These are phyloP conservation scores for Epichloe aotearoae DNA, from an alignment of 2,329 filamentous ascomycete genomes.

Conservation along the genomic window DNA sequence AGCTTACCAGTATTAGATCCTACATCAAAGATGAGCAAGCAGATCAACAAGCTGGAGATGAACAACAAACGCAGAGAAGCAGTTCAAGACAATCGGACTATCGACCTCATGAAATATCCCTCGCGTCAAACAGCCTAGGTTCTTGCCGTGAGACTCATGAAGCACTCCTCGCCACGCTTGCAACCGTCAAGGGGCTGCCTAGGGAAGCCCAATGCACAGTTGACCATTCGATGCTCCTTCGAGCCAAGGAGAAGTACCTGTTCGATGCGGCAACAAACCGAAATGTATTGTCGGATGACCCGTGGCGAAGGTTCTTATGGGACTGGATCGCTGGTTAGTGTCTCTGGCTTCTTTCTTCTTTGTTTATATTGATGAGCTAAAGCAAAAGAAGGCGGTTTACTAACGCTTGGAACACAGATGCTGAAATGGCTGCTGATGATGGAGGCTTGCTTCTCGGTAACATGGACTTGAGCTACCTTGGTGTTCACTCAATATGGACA, in stretches of 20 bases:
- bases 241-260: slow-evolving; percentile 48
- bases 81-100: slow-evolving; percentile 17
- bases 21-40: slow-evolving; percentile 20
- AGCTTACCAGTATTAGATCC: slow-evolving; percentile 32
- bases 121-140: slow-evolving; percentile 24
- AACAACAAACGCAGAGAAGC: slow-evolving; percentile 12
- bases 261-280: slow-evolving; percentile 54
- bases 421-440: slow-evolving; percentile 49
- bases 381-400: background rate
- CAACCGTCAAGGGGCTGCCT: slow-evolving; percentile 32
- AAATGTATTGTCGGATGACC: slow-evolving; percentile 54
- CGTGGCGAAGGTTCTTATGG: slow-evolving; percentile 70
- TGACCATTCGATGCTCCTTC: slow-evolving; percentile 45
- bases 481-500: slow-evolving; percentile 59
- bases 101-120: slow-evolving; percentile 22
- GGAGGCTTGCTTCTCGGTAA: slow-evolving; percentile 57
- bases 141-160: slow-evolving; percentile 48
- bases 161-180: slow-evolving; percentile 32
- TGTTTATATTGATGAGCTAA: background rate
- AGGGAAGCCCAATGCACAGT: slow-evolving; percentile 37
- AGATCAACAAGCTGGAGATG: slow-evolving; percentile 11
- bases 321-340: slow-evolving; percentile 53
- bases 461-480: slow-evolving; percentile 64
- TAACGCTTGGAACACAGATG: slow-evolving; percentile 27
- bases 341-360: background rate